A percentile compares a stretch with the other conserved stretches of the same genome.
Evolutionary conservation across 1,284 basidiomycete species (phyloP).

Genomic region (Ceratobasidium sp.): DNA sequence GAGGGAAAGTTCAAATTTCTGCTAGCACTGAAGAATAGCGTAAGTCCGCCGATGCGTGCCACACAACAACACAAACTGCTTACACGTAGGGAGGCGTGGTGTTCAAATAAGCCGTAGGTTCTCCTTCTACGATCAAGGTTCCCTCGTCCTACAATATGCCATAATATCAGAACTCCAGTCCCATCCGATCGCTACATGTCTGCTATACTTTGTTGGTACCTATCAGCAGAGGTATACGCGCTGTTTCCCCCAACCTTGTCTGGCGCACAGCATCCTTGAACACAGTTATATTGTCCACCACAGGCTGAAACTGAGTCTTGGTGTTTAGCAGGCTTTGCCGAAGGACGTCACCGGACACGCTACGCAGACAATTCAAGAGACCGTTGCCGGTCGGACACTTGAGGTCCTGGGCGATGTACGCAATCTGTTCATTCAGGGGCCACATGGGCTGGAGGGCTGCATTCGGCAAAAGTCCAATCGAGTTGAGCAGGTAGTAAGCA

Average conservation of each 20-base stretch:
- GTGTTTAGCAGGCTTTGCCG: conserved; percentile 41
- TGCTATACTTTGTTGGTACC: conserved; percentile 57
- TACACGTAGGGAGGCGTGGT: conserved; percentile 57
- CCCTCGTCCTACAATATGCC: conserved; percentile 57
- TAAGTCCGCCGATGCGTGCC: background rate
- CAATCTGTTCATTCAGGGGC: conserved; percentile 57
- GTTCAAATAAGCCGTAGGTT: conserved; percentile 58
- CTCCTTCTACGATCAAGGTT: conserved; percentile 59
- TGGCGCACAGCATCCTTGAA: conserved; percentile 58
- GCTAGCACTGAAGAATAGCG: conserved; percentile 1
- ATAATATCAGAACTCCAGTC: background rate
- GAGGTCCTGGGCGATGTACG: conserved; percentile 55
- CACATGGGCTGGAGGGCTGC: conserved; percentile 59
- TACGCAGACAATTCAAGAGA: conserved; percentile 57
- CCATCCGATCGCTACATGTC: background rate
- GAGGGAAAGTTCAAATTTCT: conserved; percentile 70
- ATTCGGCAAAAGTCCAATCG: background rate
- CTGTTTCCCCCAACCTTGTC: conserved; percentile 5
- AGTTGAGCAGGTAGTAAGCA: background rate
- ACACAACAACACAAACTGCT: conserved; percentile 11
- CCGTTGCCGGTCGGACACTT: conserved; percentile 56
- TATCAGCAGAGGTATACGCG: conserved; percentile 52
- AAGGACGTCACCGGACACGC: background rate
- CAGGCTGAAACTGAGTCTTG: conserved; percentile 59
- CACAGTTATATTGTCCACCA: conserved; percentile 60